Conservation (phyloP, 2,329 filamentous ascomycete genomes). For the Fusarium oligoseptatum region DNA sequence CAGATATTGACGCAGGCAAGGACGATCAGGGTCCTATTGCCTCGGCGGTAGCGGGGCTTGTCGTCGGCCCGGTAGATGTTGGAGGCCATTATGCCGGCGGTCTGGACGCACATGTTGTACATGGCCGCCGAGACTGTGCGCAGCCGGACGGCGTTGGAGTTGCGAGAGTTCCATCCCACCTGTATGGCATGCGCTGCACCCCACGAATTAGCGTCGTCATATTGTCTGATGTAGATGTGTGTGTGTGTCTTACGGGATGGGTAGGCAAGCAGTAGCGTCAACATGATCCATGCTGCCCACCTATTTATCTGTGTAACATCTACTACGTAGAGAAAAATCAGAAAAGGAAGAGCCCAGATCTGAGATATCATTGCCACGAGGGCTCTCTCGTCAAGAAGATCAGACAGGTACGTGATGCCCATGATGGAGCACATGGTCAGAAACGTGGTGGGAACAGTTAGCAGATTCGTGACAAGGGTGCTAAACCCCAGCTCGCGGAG, state of each 20-base stretch:
- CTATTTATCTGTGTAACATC: slow-evolving; percentile 45
- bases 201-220: slow-evolving; percentile 18
- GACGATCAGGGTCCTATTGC: slow-evolving; percentile 55
- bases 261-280: slow-evolving; percentile 51
- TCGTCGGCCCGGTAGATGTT: slow-evolving; percentile 64
- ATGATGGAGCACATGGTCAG: slow-evolving; percentile 29
- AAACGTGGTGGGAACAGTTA: slow-evolving; percentile 27
- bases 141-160: slow-evolving; percentile 72
- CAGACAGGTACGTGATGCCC: slow-evolving; percentile 49
- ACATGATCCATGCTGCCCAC: slow-evolving; percentile 49
- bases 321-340: slow-evolving; percentile 49
- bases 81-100: slow-evolving; percentile 58
- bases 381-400: slow-evolving; percentile 48
- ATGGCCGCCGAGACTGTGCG: slow-evolving; percentile 72
- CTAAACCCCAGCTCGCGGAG: slow-evolving; percentile 23
- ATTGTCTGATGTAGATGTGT: not conserved
- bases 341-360: slow-evolving; percentile 51
- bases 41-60: slow-evolving; percentile 57
- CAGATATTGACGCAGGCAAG: slow-evolving; percentile 43
- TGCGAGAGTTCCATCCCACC: slow-evolving; percentile 65
- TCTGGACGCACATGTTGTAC: slow-evolving; percentile 59
- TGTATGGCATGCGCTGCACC: slow-evolving; percentile 59
- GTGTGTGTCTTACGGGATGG: slow-evolving; percentile 42
- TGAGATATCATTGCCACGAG: slow-evolving; percentile 49
- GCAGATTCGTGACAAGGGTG: slow-evolving; percentile 32